Conservation (phyloP, 2,329 filamentous ascomycete genomes). For the Amesomyces nigricolor region DNA sequence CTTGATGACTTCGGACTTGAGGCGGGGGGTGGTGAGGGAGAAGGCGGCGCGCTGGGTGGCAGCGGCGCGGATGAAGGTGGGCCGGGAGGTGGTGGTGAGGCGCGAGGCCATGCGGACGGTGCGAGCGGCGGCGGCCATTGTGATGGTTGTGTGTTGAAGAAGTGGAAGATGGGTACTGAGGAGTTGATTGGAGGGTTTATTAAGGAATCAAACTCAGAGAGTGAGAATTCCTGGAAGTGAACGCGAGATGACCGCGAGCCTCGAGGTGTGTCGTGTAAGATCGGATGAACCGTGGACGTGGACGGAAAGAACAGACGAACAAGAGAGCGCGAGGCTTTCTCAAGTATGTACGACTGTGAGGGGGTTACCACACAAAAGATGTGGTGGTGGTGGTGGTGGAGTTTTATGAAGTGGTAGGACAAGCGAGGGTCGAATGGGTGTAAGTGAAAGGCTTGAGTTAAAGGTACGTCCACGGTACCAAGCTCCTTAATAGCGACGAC, state of each 20-base stretch:
- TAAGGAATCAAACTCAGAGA: not conserved
- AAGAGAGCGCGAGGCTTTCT: not conserved
- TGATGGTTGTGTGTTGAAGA: constrained; percentile 5
- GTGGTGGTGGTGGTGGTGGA: not conserved
- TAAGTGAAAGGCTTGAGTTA: constrained; percentile 16
- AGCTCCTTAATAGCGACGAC: constrained; percentile 34
- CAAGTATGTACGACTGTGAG: not conserved
- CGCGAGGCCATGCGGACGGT: constrained; percentile 29
- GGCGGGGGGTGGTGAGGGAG: constrained; percentile 33
- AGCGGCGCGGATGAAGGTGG: constrained; percentile 22
- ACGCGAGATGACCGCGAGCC: no score
- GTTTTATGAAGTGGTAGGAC: not conserved
- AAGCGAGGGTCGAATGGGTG: not conserved
- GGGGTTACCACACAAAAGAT: not conserved
- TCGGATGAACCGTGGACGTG: no score
- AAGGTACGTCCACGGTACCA: constrained; percentile 30
- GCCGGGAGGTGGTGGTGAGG: constrained; percentile 28
- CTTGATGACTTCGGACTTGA: constrained; percentile 48
- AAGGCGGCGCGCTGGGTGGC: constrained; percentile 32
- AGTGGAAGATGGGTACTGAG: not conserved
- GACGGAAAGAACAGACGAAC: not conserved
- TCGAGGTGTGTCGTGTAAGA: no score
- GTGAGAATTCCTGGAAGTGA: no score
- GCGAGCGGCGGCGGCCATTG: constrained; percentile 29
- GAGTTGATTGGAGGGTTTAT: not conserved